Evolutionary conservation across 2,329 filamentous ascomycete genomes (phyloP).

Genomic region (Neurospora sp.): DNA sequence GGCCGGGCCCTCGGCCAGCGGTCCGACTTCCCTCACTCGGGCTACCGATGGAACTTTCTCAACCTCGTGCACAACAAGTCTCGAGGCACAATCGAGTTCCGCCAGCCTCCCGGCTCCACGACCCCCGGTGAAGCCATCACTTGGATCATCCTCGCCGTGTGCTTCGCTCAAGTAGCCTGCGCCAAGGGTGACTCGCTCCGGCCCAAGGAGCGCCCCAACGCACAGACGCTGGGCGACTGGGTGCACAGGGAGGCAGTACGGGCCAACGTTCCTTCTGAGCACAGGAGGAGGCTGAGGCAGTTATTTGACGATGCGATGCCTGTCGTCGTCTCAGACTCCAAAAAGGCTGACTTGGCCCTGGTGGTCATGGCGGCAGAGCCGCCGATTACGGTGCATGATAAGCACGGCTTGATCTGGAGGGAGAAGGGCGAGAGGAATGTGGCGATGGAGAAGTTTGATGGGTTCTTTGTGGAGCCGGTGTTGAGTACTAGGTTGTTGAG

Average conservation of each 20-base stretch:
- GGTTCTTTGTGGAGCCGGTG: slow-evolving; percentile 1
- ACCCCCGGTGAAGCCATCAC: slow-evolving; percentile 9
- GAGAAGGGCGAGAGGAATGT: slow-evolving; percentile 9
- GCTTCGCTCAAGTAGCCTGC: slow-evolving; percentile 16
- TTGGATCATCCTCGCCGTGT: slow-evolving; percentile 17
- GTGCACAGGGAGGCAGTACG: slow-evolving; percentile 14
- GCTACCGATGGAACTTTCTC: slow-evolving; percentile 15
- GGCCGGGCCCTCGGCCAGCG: slow-evolving; percentile 9
- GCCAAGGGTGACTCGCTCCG: slow-evolving; percentile 6
- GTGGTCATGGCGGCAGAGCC: slow-evolving; percentile 6
- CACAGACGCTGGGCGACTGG: slow-evolving; percentile 14
- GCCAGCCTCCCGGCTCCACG: slow-evolving; percentile 13
- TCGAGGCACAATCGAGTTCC: slow-evolving; percentile 15
- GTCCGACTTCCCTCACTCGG: slow-evolving; percentile 12
- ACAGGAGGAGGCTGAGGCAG: slow-evolving; percentile 9
- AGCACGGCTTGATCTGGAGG: slow-evolving; percentile 12
- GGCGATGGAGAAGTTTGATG: slow-evolving; percentile 11
- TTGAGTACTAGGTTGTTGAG: too few relatives aligned
- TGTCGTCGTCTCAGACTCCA: not conserved
- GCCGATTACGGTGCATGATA: slow-evolving; percentile 12
- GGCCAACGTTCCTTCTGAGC: slow-evolving; percentile 2
- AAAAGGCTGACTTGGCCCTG: not conserved
- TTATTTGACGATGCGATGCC: slow-evolving; percentile 13
- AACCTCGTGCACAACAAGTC: slow-evolving; percentile 8
- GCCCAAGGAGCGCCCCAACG: slow-evolving; percentile 5